These are phyloP conservation scores for Besnoitia besnoiti DNA, from an alignment of 169 alveolate species.

Conservation along the genomic window DNA sequence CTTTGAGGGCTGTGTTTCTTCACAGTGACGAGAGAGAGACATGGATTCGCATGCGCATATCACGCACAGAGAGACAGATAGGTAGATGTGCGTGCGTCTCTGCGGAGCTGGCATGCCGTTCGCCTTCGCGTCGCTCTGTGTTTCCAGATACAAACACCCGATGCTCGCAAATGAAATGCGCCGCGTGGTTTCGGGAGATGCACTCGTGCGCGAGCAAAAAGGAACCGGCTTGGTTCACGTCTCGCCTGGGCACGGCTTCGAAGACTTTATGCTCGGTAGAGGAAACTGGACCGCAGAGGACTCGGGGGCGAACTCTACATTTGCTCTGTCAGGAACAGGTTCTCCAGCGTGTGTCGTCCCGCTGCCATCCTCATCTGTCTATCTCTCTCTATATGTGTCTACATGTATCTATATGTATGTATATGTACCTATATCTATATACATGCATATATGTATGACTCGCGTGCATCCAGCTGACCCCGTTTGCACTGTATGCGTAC, in stretches of 20 bases:
- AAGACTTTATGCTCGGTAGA: slow-evolving; percentile 58
- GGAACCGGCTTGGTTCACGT: slow-evolving; percentile 65
- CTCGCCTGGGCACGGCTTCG: slow-evolving; percentile 69
- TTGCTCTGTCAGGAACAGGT: no score
- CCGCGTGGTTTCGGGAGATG: not conserved
- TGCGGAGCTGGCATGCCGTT: no score
- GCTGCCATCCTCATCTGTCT: not conserved
- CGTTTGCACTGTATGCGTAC: no score
- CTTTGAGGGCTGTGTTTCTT: no score
- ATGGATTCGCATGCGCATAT: no score
- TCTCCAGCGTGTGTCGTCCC: no score
- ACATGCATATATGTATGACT: not conserved
- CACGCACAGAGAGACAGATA: no score
- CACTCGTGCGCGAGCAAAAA: slow-evolving; percentile 23
- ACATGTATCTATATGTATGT: not conserved
- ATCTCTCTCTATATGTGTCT: not conserved
- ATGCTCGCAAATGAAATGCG: not conserved
- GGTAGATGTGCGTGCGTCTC: no score
- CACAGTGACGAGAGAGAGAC: no score
- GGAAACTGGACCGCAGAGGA: not conserved
- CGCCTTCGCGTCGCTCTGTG: not conserved
- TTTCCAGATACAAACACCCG: not conserved
- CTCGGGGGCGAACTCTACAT: no score
- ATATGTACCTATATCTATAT: not conserved
- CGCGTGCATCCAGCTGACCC: no score